These are phyloP conservation scores for Fusarium globosum DNA, from an alignment of 2,329 filamentous ascomycete species.

Conservation along the genomic window DNA sequence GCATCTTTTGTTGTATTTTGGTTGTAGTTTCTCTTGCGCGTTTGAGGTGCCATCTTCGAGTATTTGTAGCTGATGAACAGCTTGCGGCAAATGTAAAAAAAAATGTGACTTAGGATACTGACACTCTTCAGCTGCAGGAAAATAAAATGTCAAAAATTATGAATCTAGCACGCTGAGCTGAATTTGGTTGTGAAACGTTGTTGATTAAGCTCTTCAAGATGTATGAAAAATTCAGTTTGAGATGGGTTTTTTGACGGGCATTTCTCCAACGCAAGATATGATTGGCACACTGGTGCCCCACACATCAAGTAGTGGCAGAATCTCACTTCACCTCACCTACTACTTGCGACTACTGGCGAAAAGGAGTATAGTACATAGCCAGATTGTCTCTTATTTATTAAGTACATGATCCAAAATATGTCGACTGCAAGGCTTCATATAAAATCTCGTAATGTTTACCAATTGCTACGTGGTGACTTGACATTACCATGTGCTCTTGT, in stretches of 20 bases:
- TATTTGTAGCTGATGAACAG: conserved; percentile 8
- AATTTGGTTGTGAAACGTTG: conserved; percentile 23
- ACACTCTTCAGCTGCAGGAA: background rate
- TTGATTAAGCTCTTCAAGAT: conserved; percentile 20
- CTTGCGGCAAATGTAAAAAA: conserved; percentile 1
- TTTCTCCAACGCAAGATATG: conserved; percentile 21
- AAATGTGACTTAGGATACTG: background rate
- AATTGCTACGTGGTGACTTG: conserved; percentile 14
- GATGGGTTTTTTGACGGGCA: conserved; percentile 32
- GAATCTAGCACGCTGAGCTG: conserved; percentile 4
- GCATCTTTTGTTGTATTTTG: conserved; percentile 31
- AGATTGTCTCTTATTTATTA: background rate
- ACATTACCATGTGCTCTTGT: background rate
- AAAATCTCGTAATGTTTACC: conserved; percentile 8
- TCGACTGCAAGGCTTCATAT: conserved; percentile 8
- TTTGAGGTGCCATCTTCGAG: conserved; percentile 42
- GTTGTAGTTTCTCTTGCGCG: conserved; percentile 48
- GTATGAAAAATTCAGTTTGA: conserved; percentile 33
- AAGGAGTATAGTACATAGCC: background rate
- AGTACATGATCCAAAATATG: background rate
- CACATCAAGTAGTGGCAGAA: conserved; percentile 19
- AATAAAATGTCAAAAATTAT: background rate
- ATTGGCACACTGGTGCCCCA: conserved; percentile 33
- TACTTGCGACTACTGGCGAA: background rate
- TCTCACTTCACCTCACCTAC: conserved; percentile 9